Conservation (phyloP, 2,329 filamentous ascomycete species). For the Proliferodiscus dingleyae region DNA sequence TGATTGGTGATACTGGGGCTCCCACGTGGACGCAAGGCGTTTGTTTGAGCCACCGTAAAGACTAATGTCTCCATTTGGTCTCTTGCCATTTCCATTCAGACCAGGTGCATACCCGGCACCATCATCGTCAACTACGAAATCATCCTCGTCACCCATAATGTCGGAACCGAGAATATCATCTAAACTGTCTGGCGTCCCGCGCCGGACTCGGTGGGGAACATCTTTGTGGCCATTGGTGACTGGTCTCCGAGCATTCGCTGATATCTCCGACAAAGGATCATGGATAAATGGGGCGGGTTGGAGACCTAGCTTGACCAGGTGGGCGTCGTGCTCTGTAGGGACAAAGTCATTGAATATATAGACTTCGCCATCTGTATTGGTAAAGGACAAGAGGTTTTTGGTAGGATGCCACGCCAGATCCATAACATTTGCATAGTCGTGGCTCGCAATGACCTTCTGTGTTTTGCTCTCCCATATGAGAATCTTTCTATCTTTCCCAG, state of each 20-base stretch:
- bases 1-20: slow-evolving; percentile 69
- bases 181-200: slow-evolving; percentile 68
- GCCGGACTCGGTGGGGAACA: slow-evolving; percentile 46
- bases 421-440: slow-evolving; percentile 78
- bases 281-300: slow-evolving; percentile 85
- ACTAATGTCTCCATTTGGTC: slow-evolving; percentile 44
- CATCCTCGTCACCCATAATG: slow-evolving; percentile 51
- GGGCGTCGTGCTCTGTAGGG: slow-evolving; percentile 50
- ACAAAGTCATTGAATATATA: slow-evolving; percentile 79
- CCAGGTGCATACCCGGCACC: slow-evolving; percentile 78
- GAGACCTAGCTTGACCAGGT: slow-evolving; percentile 50
- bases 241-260: slow-evolving; percentile 57
- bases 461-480: slow-evolving; percentile 86
- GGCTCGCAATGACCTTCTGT: slow-evolving; percentile 72
- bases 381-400: slow-evolving; percentile 85
- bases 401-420: slow-evolving; percentile 87
- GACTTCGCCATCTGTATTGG: slow-evolving; percentile 86
- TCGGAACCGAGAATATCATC: slow-evolving; percentile 72
- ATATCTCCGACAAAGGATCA: slow-evolving; percentile 67
- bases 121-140: slow-evolving; percentile 93
- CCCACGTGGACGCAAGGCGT: slow-evolving; percentile 27
- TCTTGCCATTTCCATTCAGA: slow-evolving; percentile 59
- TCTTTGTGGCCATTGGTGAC: slow-evolving; percentile 49
- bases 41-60: slow-evolving; percentile 35
- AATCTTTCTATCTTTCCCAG: slow-evolving; percentile 63